These are phyloP conservation scores for Ustilago shanxiensis DNA, from an alignment of 1,284 basidiomycete genomes.

Conservation along the genomic window DNA sequence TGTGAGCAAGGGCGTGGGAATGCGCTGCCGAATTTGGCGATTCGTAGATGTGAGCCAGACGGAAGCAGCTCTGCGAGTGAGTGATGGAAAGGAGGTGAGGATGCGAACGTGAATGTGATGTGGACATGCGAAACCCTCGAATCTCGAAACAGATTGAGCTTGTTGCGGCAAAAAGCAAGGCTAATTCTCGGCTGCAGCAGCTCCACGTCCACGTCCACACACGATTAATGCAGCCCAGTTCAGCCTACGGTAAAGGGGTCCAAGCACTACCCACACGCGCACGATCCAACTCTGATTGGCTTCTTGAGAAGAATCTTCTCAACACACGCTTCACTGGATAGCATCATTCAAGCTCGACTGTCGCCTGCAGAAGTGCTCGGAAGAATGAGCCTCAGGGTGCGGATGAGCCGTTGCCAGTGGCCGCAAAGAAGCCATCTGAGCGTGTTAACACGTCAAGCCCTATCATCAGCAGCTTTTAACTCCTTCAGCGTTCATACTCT, in stretches of 20 bases:
- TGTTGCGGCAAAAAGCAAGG: slow-evolving; percentile 2
- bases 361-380: background rate
- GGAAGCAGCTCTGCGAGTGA: background rate
- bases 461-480: background rate
- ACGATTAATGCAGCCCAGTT: slow-evolving; percentile 5
- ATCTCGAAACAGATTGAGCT: background rate
- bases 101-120: background rate
- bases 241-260: slow-evolving; percentile 1
- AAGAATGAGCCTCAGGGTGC: background rate
- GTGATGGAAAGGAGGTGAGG: slow-evolving; percentile 4
- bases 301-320: background rate
- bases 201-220: slow-evolving; percentile 24
- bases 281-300: background rate
- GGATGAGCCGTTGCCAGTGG: background rate
- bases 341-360: background rate
- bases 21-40: slow-evolving; percentile 2
- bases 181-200: slow-evolving; percentile 13
- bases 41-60: background rate
- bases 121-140: background rate
- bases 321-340: background rate
- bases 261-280: background rate
- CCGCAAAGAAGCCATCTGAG: background rate
- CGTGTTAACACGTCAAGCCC: background rate
- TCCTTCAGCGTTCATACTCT: background rate
- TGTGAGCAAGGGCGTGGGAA: background rate